Percentiles rank a stretch among this genome's conserved stretches.
phyloP scores from a whole-genome alignment of 2,329 filamentous ascomycete genomes.

The Arthrobotrys megalospora region DNA sequence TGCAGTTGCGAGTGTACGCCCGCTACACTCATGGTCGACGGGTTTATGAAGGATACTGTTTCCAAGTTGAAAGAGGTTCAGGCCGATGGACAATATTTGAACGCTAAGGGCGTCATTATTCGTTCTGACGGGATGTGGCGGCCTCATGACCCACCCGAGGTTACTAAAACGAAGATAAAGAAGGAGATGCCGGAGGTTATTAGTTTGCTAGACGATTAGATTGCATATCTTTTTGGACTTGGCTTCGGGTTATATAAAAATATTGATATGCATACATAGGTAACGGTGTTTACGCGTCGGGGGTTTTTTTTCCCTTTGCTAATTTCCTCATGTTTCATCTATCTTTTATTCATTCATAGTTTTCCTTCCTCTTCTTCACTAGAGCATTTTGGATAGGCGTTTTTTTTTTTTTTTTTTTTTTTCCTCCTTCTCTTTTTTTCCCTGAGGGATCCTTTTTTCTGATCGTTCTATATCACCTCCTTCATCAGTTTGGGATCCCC shows the following conservation, averaged over 20 bases:
- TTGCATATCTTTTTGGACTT: conserved; percentile 11
- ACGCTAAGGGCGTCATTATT: conserved; percentile 76
- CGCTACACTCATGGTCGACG: conserved; percentile 78
- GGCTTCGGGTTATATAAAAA: neutral
- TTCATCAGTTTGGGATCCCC: neutral
- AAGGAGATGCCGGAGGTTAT: conserved; percentile 38
- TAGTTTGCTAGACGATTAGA: conserved; percentile 54
- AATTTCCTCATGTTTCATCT: neutral
- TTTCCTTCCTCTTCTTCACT: neutral
- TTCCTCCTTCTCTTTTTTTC: no score
- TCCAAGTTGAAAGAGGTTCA: conserved; percentile 70
- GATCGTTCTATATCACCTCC: neutral
- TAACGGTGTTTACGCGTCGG: neutral
- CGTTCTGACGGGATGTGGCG: conserved; percentile 78
- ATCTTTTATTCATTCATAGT: neutral
- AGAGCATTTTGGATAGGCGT: conserved; percentile 6
- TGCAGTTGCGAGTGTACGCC: conserved; percentile 85
- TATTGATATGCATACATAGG: neutral
- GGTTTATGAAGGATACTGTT: conserved; percentile 78
- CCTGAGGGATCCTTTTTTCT: neutral
- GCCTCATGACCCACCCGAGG: conserved; percentile 68
- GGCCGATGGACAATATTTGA: conserved; percentile 68
- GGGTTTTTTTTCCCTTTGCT: neutral
- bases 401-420: conserved; percentile 11
- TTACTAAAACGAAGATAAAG: conserved; percentile 60